Evolutionary conservation across 148 eudicot genomes (phyloP).

Genomic region (Rhododendron vialii): DNA sequence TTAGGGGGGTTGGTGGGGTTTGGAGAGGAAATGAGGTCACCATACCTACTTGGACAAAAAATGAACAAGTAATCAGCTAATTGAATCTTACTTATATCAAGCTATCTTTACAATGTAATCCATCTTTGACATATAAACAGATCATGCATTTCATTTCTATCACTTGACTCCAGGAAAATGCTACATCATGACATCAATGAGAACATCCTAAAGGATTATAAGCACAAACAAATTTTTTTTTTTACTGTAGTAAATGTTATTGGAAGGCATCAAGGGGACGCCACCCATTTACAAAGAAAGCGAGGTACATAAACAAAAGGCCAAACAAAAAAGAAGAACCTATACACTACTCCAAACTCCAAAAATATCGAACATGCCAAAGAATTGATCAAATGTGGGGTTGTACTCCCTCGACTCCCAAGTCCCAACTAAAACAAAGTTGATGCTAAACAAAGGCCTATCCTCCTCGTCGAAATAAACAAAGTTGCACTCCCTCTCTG

Average conservation of each 20-base stretch:
- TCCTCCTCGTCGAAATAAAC: too few species aligned
- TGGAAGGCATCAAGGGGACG: background rate
- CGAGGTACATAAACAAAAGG: too few species aligned
- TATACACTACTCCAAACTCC: background rate
- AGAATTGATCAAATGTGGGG: too few species aligned
- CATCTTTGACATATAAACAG: background rate
- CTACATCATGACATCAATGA: background rate
- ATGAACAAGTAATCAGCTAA: background rate
- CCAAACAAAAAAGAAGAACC: background rate
- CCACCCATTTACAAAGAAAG: background rate
- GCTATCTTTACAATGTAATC: background rate
- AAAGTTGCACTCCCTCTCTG: too few species aligned
- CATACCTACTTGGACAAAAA: background rate
- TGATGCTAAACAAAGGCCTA: too few species aligned
- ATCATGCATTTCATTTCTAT: background rate
- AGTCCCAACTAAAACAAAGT: too few species aligned
- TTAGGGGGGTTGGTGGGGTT: constrained; percentile 16
- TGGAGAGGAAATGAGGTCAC: constrained; percentile 7
- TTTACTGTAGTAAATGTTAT: background rate
- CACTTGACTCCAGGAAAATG: background rate
- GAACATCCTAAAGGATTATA: background rate
- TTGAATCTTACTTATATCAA: background rate
- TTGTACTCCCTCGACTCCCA: too few species aligned
- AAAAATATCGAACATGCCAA: background rate
- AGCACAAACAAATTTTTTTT: background rate